These are phyloP conservation scores for Neofusicoccum umdonicola DNA, from an alignment of 2,329 filamentous ascomycete genomes.

Conservation along the genomic window DNA sequence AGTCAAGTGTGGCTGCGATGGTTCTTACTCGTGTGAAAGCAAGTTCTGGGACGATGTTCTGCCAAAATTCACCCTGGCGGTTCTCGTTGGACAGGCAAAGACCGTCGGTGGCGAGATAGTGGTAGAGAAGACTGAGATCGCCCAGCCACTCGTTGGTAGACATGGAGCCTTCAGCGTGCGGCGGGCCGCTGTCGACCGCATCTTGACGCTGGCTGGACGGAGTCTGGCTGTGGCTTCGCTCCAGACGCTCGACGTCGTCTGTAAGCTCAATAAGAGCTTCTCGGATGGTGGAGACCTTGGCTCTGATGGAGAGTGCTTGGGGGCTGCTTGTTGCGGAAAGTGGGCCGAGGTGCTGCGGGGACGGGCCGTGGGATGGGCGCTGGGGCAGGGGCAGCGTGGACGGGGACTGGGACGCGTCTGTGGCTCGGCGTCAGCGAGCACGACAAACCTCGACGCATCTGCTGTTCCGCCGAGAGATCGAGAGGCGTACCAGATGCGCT, in stretches of 20 bases:
- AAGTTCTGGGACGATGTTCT: not conserved
- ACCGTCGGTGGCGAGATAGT: not conserved
- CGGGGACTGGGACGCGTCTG: not conserved
- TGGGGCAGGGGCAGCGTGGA: not conserved
- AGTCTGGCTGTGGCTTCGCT: not conserved
- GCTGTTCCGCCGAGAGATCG: not conserved
- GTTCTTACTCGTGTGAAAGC: not conserved
- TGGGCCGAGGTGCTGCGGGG: not conserved
- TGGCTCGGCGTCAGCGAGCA: not conserved
- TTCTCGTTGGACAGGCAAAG: not conserved
- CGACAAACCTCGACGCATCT: not conserved
- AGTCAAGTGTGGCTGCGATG: too few species aligned
- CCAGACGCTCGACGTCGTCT: not conserved
- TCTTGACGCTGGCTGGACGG: not conserved
- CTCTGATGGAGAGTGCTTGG: not conserved
- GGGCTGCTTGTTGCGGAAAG: not conserved
- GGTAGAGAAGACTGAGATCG: not conserved
- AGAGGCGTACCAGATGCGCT: not conserved
- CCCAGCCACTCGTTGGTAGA: not conserved
- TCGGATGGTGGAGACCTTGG: not conserved
- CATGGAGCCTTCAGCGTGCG: not conserved
- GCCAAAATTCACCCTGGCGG: not conserved
- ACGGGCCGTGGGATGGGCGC: not conserved
- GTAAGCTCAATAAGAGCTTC: not conserved
- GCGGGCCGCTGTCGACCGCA: not conserved